Base-by-base conservation (phyloP, 768 basidiomycete species). In the Auricularia cornea region DNA sequence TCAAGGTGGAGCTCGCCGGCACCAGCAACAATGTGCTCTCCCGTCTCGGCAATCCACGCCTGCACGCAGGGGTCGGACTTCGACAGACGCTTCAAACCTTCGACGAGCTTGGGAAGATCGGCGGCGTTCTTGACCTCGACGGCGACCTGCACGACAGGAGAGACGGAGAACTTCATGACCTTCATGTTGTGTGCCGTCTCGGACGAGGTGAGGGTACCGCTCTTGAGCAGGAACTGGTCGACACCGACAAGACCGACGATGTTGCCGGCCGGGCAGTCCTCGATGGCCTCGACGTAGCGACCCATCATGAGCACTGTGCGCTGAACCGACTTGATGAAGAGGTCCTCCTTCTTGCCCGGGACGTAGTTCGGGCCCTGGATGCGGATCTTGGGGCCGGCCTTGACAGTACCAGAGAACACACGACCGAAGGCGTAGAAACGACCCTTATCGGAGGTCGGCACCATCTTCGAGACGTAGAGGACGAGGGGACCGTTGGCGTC, bases 221-320 rank as follows among this genome's bases (percentile, higher is more conserved):
- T 94, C 87, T 99, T 99, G 76, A 99, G 89, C 81, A 99, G 79
- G 92, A 98, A 99, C 80, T 99, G 97, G 79, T 99, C 97, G 71
- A 99, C 91, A 82, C 97, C 97, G 79, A 98, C 96, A 73, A 99
- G 91, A 84, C 97, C 97, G 70, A 93, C 79, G 71, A 99, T 98
- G 84, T 99, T 99, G 72, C 97, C 97, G 64, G 96, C 88, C 40
- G 97, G 97, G 78, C 97, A 98, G 75, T 98, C 96, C 79, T 98
- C 97, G 70, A 99, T 96, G 64, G 97, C 92, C 75, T 99, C 97
- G 72, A 98, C 89, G 76, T 89, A 89, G 75, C 95, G 93, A 77
- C 97, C 97, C 97, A 99, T 99, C 97, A 99, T 99, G 75, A 99
- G 85, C 57, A 99, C 92, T 51, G 97, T 99, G 66, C 97, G 92